Base-by-base conservation (phyloP, 768 basidiomycete species). In the Neoboletus subvelutipes region DNA sequence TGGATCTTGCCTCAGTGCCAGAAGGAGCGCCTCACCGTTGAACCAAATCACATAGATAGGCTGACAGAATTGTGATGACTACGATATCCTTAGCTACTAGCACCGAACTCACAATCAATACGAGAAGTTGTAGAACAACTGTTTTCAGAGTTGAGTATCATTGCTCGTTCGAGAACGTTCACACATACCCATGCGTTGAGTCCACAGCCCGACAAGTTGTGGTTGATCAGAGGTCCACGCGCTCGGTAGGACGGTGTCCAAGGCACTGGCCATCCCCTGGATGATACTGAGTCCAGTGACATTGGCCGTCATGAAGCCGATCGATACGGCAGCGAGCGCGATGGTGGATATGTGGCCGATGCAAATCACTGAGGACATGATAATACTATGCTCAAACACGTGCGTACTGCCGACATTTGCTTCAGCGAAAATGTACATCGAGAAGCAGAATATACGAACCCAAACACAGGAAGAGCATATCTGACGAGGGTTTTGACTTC, bases 201-300 rank as follows among this genome's bases (percentile, higher is more conserved):
- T 76, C 94, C 94, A 96, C 2, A 96, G 78, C 4, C 94, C 94
- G 13, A 98, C 93, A 0, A 92, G 78, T 5, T 86, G 77, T 0
- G 95, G 96, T 26, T 91, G 84, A 4, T 82, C 68, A 3, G 92
- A 94, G 0, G 97, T 95, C 94, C 91, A 99, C 11, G 96, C 94
- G 41, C 91, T 84, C 0, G 97, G 96, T 2, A 98, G 82, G 67
- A 99, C 81, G 0, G 96, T 95, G 68, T 99, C 97, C 33, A 99
- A 82, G 0, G 92, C 87, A 56, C 88, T 88, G 22, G 85, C 77
- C 63, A 96, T 85, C 7, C 94, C 93, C 63, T 90, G 88, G 15
- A 94, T 78, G 52, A 96, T 85, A 60, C 88, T 90, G 39, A 76
- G 59, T 28, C 70, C 70, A 36, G 63, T 63, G 5, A 87, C 83